Base-by-base conservation (phyloP, 1,139 yeast genomes). In the Blastobotrys malaysiensis region DNA sequence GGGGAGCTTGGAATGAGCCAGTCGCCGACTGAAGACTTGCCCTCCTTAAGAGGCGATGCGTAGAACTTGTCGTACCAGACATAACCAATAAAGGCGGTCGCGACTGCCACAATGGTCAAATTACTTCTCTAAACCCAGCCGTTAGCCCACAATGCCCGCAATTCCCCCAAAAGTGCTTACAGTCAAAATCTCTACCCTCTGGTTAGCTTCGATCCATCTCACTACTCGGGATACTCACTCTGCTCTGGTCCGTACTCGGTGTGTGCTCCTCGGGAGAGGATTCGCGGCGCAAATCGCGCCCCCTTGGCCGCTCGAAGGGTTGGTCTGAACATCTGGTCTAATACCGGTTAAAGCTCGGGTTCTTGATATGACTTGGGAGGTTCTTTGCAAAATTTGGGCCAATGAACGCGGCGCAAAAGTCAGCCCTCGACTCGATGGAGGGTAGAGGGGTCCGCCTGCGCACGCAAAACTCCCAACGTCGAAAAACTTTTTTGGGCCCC, bases 21-120 rank as follows among this genome's bases (percentile, higher is more conserved):
- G 57, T 65, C 64, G 36, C 69, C 69, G 51, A 65, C 55, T 5
- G 60, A 45, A 11, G 68, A 62, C 53, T 62, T 31, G 51, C 61
- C 60, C 13, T 57, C 54, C 22, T 53, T 46, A 20, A 52, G 46
- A 7, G 47, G 50, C 3, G 58, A 55, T 47, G 64, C 58, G 55
- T 59, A 60, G 54, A 60, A 55, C 43, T 58, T 55, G 59, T 66
- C 69, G 56, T 62, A 64, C 55, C 61, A 58, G 21, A 64, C 52
- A 21, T 63, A 55, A 11, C 62, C 67, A 26, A 61, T 57, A 50
- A 65, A 60, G 43, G 56, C 56, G 9, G 59, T 48, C 4, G 67
- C 59, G 24, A 65, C 52, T 31, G 59, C 59, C 24, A 60, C 59
- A 49, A 61, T 58, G 36, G 60, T 57, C 43, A 65, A 51, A 14